A percentile compares a stretch with the other conserved stretches of the same genome.
Evolutionary conservation across 768 basidiomycete genomes (phyloP).

Genomic region (Lactarius akahatsu): DNA sequence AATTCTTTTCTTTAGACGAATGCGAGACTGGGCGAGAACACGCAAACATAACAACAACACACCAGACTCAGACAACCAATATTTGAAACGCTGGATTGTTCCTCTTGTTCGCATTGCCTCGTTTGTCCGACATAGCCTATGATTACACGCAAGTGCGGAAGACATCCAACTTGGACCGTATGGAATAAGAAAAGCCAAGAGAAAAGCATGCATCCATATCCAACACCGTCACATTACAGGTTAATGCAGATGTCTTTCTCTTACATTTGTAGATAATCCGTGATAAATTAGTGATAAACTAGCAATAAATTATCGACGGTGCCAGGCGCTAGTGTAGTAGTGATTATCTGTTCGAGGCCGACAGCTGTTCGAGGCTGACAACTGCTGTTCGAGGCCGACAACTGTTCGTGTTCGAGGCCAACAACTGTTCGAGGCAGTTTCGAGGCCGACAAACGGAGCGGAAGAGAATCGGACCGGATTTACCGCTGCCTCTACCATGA

Average conservation of each 20-base stretch:
- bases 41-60: neutral
- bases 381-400: too few species aligned
- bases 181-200: conserved; percentile 1
- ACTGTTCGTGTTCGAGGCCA: too few species aligned
- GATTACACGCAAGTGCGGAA: conserved; percentile 10
- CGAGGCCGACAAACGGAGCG: neutral
- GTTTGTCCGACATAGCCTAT: neutral
- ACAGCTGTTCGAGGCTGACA: too few species aligned
- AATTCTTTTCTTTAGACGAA: too few species aligned
- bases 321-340: too few species aligned
- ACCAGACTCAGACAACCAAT: conserved; percentile 14
- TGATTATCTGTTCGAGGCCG: too few species aligned
- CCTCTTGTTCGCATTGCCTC: neutral
- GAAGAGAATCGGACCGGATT: neutral
- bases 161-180: neutral
- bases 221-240: conserved; percentile 5
- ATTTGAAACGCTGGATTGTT: neutral
- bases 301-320: too few species aligned
- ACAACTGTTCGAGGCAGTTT: too few species aligned
- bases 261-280: too few species aligned
- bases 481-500: conserved; percentile 4
- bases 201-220: conserved; percentile 6
- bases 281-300: too few species aligned
- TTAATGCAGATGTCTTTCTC: neutral
- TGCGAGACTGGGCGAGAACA: neutral